Base-by-base conservation (phyloP, 768 basidiomycete species). In the Xerocomellus amylosporus region DNA sequence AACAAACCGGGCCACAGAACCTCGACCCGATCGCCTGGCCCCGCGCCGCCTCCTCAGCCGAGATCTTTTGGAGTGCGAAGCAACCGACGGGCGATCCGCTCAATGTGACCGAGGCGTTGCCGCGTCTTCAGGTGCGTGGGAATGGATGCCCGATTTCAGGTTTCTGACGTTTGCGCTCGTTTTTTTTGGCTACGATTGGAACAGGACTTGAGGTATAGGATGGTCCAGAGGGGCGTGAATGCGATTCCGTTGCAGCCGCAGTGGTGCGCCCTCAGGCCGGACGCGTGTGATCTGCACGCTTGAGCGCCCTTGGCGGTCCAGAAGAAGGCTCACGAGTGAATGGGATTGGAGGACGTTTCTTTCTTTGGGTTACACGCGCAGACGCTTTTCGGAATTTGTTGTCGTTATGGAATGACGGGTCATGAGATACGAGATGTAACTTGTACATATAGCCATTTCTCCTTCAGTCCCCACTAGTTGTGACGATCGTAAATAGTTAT, bases 231-330 rank as follows among this genome's bases (percentile, higher is more conserved):
- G 15, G 82, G 83, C 2, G 59, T 83, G 20, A 58, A 61, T 0
- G 77, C 83, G n/a, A 73, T 73, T 34, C 62, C 72, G 2, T 64
- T 85, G n/a, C 83, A 84, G 63, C 84, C 83, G 0, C 66, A 78
- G 26, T 84, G 78, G 75, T 84, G 82, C 68, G 82, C 79, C 12
- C 59, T 83, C 15, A 68, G 82, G 33, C 79, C 81, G 0, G 62
- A 75, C 37, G 68, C 55, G 1, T 82, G 81, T 50, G 75, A 82
- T 53, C n/a, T 70, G 46, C 8, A 46, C 0, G 61, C 67, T 1
- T 66, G 52, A 68, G n/a, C 9, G 17, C 26, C 30, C 28, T 41
- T 17, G 10, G 22, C n/a, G 33, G 31, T 9, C 31, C 3, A 7
- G 12, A 31, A 31, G 2, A 3, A 13, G 33, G 4, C 13, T 33